Conservation (phyloP, 805 yeast species). For the Candida dendrica region DNA sequence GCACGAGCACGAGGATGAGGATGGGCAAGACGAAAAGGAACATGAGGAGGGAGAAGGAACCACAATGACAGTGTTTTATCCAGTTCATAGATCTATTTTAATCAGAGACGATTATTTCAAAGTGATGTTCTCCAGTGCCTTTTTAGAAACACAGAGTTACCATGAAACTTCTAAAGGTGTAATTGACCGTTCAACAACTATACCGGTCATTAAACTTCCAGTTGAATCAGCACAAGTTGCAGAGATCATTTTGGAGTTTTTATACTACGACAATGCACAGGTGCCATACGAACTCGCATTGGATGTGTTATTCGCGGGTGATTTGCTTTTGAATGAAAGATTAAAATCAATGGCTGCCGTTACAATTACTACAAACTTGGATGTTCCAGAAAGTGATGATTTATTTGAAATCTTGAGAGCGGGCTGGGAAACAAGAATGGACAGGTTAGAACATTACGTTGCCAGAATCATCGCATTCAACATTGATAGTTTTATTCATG, state of each 20-base stretch:
- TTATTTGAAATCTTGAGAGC: slow-evolving; percentile 53
- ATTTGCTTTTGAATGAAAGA: slow-evolving; percentile 48
- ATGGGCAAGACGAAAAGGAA: too few relatives aligned
- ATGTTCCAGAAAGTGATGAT: slow-evolving; percentile 24
- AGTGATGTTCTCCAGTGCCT: slow-evolving; percentile 51
- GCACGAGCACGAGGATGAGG: too few relatives aligned
- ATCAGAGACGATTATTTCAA: slow-evolving; percentile 57
- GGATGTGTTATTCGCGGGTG: slow-evolving; percentile 54
- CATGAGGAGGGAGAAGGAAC: too few relatives aligned
- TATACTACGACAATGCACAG: slow-evolving; percentile 54
- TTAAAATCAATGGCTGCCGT: slow-evolving; percentile 59
- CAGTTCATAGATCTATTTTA: slow-evolving; percentile 57
- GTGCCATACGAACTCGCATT: slow-evolving; percentile 44
- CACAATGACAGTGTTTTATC: slow-evolving; percentile 49
- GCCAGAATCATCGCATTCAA: slow-evolving; percentile 52
- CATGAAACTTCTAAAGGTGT: slow-evolving; percentile 5
- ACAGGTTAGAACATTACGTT: slow-evolving; percentile 55
- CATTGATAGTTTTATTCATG: slow-evolving; percentile 28
- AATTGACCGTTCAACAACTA: slow-evolving; percentile 1
- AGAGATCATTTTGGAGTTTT: slow-evolving; percentile 43
- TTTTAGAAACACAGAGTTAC: slow-evolving; percentile 26
- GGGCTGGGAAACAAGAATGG: slow-evolving; percentile 63
- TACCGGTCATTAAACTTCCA: slow-evolving; percentile 26
- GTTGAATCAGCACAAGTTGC: slow-evolving; percentile 29
- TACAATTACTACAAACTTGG: slow-evolving; percentile 25